These are phyloP conservation scores for Orbilia javanica DNA, from an alignment of 2,329 filamentous ascomycete species.

Conservation along the genomic window DNA sequence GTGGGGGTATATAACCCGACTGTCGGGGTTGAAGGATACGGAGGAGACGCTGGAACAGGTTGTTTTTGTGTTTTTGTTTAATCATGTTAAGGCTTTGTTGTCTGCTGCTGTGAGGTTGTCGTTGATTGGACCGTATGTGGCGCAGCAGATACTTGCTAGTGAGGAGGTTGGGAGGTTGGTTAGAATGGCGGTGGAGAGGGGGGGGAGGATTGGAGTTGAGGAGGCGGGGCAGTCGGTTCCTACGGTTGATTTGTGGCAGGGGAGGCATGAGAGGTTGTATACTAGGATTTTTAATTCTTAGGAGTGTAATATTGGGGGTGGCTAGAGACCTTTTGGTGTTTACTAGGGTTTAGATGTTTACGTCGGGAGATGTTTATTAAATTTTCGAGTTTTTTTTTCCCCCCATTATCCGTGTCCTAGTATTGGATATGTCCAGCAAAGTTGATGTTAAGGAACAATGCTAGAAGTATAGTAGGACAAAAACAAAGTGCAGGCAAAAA, in stretches of 20 bases:
- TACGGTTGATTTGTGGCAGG: conserved; percentile 84
- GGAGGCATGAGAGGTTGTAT: conserved; percentile 84
- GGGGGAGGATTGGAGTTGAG: conserved; percentile 72
- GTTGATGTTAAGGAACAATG: background rate
- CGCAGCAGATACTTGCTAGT: conserved; percentile 78
- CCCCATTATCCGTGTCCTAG: background rate
- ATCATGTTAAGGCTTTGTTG: conserved; percentile 80
- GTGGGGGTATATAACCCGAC: conserved; percentile 74
- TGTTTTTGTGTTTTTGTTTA: conserved; percentile 80
- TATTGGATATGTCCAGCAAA: background rate
- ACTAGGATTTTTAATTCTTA: conserved; percentile 81
- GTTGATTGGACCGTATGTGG: conserved; percentile 83
- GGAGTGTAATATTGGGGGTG: background rate
- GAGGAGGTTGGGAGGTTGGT: conserved; percentile 72
- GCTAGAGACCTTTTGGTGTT: background rate
- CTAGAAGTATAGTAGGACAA: background rate
- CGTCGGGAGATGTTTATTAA: background rate
- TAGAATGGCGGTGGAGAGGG: conserved; percentile 71
- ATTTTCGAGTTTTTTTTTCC: background rate
- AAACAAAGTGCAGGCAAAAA: background rate
- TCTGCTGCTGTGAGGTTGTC: conserved; percentile 82
- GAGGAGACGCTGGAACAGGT: conserved; percentile 70
- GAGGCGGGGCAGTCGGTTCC: conserved; percentile 81
- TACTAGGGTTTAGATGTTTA: background rate
- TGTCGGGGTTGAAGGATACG: conserved; percentile 70